Conservation (phyloP, 352 stramenopile genomes). For the Phytophthora capsici region DNA sequence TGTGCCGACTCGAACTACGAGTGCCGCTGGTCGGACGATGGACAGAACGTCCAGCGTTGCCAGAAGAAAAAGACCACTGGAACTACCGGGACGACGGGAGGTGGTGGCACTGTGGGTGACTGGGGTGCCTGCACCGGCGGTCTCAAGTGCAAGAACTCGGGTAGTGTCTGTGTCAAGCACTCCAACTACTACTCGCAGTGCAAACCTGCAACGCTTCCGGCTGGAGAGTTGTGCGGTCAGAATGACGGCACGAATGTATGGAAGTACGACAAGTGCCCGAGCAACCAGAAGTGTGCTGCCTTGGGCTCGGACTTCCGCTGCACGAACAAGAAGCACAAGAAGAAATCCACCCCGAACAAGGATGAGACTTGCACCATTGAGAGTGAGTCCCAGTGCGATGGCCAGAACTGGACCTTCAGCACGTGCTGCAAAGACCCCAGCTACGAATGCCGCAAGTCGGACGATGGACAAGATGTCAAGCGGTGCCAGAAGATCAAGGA, state of each 20-base stretch:
- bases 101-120: slow-evolving; percentile 11
- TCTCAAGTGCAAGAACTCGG: slow-evolving; percentile 10
- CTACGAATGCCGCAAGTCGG: slow-evolving; percentile 27
- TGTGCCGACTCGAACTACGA: slow-evolving; percentile 42
- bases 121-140: slow-evolving; percentile 32
- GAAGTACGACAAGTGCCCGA: slow-evolving; percentile 40
- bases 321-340: slow-evolving; percentile 33
- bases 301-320: slow-evolving; percentile 38
- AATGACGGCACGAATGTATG: slow-evolving; percentile 44
- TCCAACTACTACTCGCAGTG: slow-evolving; percentile 45
- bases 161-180: slow-evolving; percentile 31
- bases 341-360: slow-evolving; percentile 9
- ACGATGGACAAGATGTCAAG: slow-evolving; percentile 26
- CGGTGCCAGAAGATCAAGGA: slow-evolving; percentile 22
- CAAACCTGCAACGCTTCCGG: slow-evolving; percentile 25
- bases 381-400: slow-evolving; percentile 29
- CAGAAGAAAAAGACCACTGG: slow-evolving; percentile 28
- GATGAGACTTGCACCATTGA: slow-evolving; percentile 21
- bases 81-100: not conserved
- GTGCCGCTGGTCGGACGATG: slow-evolving; percentile 42
- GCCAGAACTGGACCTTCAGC: slow-evolving; percentile 26
- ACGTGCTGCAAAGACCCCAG: slow-evolving; percentile 26
- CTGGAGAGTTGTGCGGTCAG: slow-evolving; percentile 41
- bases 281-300: slow-evolving; percentile 31
- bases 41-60: slow-evolving; percentile 39